Base-by-base conservation (phyloP, 2,329 filamentous ascomycete genomes). In the Phialocephala subalpina region DNA sequence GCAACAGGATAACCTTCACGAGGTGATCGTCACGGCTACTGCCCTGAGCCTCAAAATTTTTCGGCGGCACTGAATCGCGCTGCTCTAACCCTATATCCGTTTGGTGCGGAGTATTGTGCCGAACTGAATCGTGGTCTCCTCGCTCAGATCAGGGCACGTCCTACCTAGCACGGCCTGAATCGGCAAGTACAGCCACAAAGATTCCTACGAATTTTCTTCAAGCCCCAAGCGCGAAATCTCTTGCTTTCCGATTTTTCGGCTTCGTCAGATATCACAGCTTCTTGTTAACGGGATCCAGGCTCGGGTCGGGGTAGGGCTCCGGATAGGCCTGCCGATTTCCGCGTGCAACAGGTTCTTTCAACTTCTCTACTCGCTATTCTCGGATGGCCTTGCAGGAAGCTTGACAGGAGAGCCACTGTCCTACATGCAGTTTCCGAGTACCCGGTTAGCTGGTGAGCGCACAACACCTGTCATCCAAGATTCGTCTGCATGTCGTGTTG, bases 11-110 rank as follows among this genome's bases (percentile, higher is more conserved):
- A 22, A 20, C 42, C 45, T 49, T 49, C 20, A 49, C 45, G 45
- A 33, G 49, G 25, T 53, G 25, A 11, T n/a, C 49, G 25, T 29
- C 11, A 53, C 49, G 49, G 49, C 3, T 53, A 22, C 25, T 53
- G 49, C 25, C 49, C 49, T 53, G 49, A 53, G 49, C 49, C 49
- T 53, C 49, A 22, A 49, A 53, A 53, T 53, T 1, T 25, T 53
- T 25, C 49, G 49, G 49, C 49, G 18, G 49, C 49, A 27, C 3
- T 16, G 4, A 20, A 53, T 7, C n/a, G 25, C 20, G 18, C 27
- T 33, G 14, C 14, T 16, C 12, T 18, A 53, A 14, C 49, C 22
- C 22, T 53, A 49, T 49, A 49, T 49, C 45, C 49, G 49, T 53
- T 53, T 53, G 49, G 11, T n/a, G 14, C 25, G 22, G 49, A 53